A percentile compares a stretch with the other conserved stretches of the same genome.
phyloP scores from a whole-genome alignment of 2,329 filamentous ascomycete genomes.

The Xylaria sp. region DNA sequence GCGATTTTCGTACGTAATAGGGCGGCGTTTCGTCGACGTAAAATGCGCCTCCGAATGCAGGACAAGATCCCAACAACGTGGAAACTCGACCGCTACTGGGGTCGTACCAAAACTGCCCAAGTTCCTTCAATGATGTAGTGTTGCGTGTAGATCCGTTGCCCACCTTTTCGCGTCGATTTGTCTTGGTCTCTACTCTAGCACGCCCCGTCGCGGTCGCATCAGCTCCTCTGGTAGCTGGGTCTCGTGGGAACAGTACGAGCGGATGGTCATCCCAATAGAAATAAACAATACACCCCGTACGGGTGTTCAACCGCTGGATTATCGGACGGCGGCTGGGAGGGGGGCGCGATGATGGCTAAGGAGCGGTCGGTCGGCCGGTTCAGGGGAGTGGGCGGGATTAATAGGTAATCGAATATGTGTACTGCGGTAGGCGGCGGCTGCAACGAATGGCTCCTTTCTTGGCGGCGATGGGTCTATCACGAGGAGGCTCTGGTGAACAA shows the following conservation, averaged over 20 bases:
- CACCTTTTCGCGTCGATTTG: constrained; percentile 11
- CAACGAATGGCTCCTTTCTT: background rate
- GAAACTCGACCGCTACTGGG: constrained; percentile 10
- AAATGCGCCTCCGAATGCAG: constrained; percentile 26
- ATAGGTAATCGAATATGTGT: background rate
- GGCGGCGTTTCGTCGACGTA: constrained; percentile 16
- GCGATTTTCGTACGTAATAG: constrained; percentile 36
- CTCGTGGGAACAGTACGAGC: constrained; percentile 14
- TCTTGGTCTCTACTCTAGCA: constrained; percentile 6
- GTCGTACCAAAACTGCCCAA: background rate
- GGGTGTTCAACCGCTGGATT: background rate
- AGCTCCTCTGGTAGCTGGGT: constrained; percentile 21
- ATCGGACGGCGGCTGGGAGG: constrained; percentile 5
- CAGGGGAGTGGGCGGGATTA: background rate
- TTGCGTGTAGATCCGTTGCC: constrained; percentile 2
- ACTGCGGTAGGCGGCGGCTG: too few relatives aligned
- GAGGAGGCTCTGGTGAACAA: background rate
- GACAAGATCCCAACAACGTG: constrained; percentile 31
- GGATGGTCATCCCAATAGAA: constrained; percentile 17
- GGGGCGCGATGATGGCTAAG: constrained; percentile 3
- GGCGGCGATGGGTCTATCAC: background rate
- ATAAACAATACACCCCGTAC: constrained; percentile 8
- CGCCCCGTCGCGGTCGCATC: constrained; percentile 17
- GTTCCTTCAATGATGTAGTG: constrained; percentile 27
- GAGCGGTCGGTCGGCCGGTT: constrained; percentile 8